Conservation (phyloP, 768 basidiomycete genomes). For the Tulasnella sp. region DNA sequence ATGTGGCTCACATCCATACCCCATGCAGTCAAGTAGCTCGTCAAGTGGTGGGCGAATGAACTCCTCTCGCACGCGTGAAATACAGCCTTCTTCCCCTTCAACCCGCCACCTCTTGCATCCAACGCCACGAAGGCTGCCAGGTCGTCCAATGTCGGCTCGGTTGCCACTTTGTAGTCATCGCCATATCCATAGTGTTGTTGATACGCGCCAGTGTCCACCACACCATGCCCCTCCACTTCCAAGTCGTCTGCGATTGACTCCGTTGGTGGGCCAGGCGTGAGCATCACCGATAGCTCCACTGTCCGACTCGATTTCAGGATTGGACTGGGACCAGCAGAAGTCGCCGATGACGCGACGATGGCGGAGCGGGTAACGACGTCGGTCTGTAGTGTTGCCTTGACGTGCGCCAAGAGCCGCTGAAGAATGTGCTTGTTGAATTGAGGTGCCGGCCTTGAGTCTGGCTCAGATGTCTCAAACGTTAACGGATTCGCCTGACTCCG, state of each 20-base stretch:
- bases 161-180: slow-evolving; percentile 40
- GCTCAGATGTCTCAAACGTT: background rate
- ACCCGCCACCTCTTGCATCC: slow-evolving; percentile 15
- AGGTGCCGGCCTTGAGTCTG: slow-evolving; percentile 13
- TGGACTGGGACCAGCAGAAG: slow-evolving; percentile 25
- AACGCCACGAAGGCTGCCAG: slow-evolving; percentile 69
- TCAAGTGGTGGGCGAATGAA: slow-evolving; percentile 84
- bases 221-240: background rate
- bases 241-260: no score
- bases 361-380: slow-evolving; percentile 11
- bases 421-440: slow-evolving; percentile 16
- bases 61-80: slow-evolving; percentile 81
- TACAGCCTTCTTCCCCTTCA: slow-evolving; percentile 73
- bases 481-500: slow-evolving; percentile 15
- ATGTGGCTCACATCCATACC: slow-evolving; percentile 85
- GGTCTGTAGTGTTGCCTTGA: slow-evolving; percentile 14
- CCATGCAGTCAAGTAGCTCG: slow-evolving; percentile 89
- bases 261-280: slow-evolving; percentile 49
- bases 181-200: slow-evolving; percentile 38
- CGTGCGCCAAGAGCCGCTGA: slow-evolving; percentile 11
- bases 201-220: slow-evolving; percentile 36
- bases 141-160: slow-evolving; percentile 73
- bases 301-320: slow-evolving; percentile 31
- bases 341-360: no score
- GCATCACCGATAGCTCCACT: slow-evolving; percentile 53